Percentiles rank a stretch among this genome's conserved stretches.
Evolutionary conservation across 2,329 filamentous ascomycete genomes (phyloP).

Genomic region (Aspergillus clavatus): DNA sequence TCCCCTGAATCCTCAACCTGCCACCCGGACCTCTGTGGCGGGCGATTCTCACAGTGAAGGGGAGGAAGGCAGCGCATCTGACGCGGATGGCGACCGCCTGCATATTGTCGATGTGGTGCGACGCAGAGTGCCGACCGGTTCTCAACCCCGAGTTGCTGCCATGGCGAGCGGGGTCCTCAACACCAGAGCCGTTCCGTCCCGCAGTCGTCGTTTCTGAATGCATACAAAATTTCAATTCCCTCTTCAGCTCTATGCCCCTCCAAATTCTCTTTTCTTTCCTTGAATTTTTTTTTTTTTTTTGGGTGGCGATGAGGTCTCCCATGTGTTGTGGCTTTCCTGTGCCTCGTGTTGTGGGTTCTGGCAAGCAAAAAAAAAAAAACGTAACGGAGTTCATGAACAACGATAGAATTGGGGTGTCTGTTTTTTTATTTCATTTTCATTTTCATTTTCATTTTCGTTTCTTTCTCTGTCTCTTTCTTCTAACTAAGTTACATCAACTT

Average conservation of each 20-base stretch:
- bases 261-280: slow-evolving; percentile 6
- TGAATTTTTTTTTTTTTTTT: slow-evolving; percentile 4
- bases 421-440: too few species aligned
- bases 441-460: too few species aligned
- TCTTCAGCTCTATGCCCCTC: slow-evolving; percentile 9
- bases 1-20: slow-evolving; percentile 13
- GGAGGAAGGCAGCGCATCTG: slow-evolving; percentile 16
- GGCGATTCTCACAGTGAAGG: slow-evolving; percentile 17
- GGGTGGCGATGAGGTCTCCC: slow-evolving; percentile 1
- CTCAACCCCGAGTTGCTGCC: slow-evolving; percentile 15
- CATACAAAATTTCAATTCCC: background rate
- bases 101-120: slow-evolving; percentile 29
- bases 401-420: too few species aligned
- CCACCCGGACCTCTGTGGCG: slow-evolving; percentile 15
- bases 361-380: slow-evolving; percentile 4
- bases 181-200: slow-evolving; percentile 19
- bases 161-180: slow-evolving; percentile 9
- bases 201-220: slow-evolving; percentile 19
- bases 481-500: background rate
- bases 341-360: slow-evolving; percentile 8
- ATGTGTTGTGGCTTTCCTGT: slow-evolving; percentile 6
- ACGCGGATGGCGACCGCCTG: slow-evolving; percentile 29
- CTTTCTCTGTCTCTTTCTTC: too few species aligned
- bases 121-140: slow-evolving; percentile 20
- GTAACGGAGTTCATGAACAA: slow-evolving; percentile 8